Evolutionary conservation across 768 basidiomycete genomes (phyloP).

Genomic region (Sporobolomyces phaffii): DNA sequence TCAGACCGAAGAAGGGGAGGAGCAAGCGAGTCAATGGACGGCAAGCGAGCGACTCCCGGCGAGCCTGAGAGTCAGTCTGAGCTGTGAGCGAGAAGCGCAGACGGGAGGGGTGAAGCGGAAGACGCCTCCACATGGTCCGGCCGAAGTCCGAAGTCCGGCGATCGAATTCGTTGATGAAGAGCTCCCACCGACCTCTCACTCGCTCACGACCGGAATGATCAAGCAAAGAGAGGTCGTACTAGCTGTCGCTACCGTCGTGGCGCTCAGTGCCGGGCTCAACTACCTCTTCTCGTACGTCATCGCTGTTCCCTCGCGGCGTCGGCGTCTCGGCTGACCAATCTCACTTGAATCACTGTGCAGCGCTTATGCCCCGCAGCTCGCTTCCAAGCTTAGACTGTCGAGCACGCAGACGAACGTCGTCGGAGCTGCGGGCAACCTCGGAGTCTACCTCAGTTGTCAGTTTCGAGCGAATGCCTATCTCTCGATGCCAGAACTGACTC

Average conservation of each 20-base stretch:
- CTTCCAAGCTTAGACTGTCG: not conserved
- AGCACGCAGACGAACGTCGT: slow-evolving; percentile 23
- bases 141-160: no score
- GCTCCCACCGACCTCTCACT: no score
- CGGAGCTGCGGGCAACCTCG: slow-evolving; percentile 30
- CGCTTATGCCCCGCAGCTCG: slow-evolving; percentile 31
- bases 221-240: slow-evolving; percentile 6
- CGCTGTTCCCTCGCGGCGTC: not conserved
- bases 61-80: no score
- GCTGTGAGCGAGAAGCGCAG: no score
- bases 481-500: not conserved
- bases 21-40: no score
- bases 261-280: slow-evolving; percentile 19
- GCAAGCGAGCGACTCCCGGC: no score
- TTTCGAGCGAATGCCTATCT: not conserved
- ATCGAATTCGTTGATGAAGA: no score
- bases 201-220: no score
- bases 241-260: not conserved
- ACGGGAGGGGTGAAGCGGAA: no score
- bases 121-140: no score
- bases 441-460: slow-evolving; percentile 33
- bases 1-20: no score
- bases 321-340: not conserved
- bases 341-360: not conserved
- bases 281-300: slow-evolving; percentile 27